Conservation (phyloP, 768 basidiomycete species). For the Imleria badia region DNA sequence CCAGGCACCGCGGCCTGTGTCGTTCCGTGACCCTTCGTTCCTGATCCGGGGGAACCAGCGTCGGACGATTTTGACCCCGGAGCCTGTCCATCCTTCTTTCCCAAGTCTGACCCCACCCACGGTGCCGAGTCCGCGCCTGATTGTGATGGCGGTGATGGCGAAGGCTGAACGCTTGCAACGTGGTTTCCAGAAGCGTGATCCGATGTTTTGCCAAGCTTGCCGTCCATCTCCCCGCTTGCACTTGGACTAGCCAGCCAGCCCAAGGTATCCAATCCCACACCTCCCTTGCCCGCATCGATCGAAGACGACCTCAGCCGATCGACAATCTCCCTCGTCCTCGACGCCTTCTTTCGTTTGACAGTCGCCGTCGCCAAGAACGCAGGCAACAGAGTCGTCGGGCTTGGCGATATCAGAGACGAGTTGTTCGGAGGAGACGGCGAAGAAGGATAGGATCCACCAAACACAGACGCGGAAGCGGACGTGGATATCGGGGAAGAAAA, state of each 20-base stretch:
- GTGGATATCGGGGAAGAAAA: conserved; percentile 11
- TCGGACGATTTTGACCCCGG: not conserved
- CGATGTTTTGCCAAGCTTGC: not conserved
- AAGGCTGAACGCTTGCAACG: not conserved
- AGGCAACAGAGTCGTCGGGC: conserved; percentile 20
- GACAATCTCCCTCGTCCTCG: conserved; percentile 31
- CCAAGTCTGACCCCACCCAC: conserved; percentile 2
- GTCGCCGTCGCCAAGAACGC: conserved; percentile 22
- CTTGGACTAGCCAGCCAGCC: conserved; percentile 16
- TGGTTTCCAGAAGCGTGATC: conserved; percentile 5
- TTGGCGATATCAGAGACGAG: not conserved
- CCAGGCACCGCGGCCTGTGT: not conserved
- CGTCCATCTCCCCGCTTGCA: conserved; percentile 6
- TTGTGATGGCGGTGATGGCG: conserved; percentile 2
- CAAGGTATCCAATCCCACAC: conserved; percentile 4
- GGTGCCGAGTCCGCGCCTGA: not conserved
- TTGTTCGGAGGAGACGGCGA: conserved; percentile 4
- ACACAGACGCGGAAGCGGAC: conserved; percentile 5
- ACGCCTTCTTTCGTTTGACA: conserved; percentile 25
- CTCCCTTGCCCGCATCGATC: conserved; percentile 21
- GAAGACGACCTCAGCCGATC: conserved; percentile 28
- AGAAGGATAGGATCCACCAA: conserved; percentile 6
- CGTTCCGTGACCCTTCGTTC: not conserved
- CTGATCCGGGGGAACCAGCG: not conserved
- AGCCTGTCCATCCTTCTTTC: not conserved